Base-by-base conservation (phyloP, 1,139 yeast genomes). In the Pichia sp. region DNA sequence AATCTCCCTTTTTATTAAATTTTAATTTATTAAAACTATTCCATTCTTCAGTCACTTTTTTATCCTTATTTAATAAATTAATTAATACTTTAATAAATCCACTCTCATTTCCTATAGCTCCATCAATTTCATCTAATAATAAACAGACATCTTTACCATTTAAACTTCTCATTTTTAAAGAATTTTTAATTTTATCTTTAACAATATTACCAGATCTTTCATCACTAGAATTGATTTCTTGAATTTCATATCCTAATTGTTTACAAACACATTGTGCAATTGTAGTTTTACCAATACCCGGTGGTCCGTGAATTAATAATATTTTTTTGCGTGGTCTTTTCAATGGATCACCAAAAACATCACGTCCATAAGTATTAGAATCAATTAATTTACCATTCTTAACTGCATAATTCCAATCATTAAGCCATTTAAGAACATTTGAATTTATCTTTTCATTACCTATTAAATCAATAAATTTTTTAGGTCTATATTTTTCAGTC, bases 231-330 rank as follows among this genome's bases (percentile, higher is more conserved):
- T 92, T 92, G 55, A 90, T 75, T 61, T 92, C 98, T 58, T 86
- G 76, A 0, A 86, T 78, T 44, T 81, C 79, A 63, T 85, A 92
- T 0, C 96, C 95, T 43, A 86, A 77, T 56, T 87, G 96, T 45
- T 74, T 75, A 4, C 96, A 95, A 37, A 89, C 75, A 1, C 88
- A 76, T 63, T 90, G 96, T 0, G 94, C 89, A 3, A 89, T 83
- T 0, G 95, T 80, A 0, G 98, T 92, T 64, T 92, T 92, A 6
- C 98, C 98, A n/a, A 86, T 75, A 1, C 98, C 98, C 1, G 96
- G 90, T 0, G 97, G 95, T 0, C 98, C 98, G 62, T 85, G 88
- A 3, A 92, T 75, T 44, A 92, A 68, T 38, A 92, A 63, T 1
- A 92, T 73, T 56, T 80, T 84, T 48, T 74, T 74, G n/a, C 66